Evolutionary conservation across 129 eudicot genomes (phyloP).

Genomic region (Pseudognaphalium luteoalbum): DNA sequence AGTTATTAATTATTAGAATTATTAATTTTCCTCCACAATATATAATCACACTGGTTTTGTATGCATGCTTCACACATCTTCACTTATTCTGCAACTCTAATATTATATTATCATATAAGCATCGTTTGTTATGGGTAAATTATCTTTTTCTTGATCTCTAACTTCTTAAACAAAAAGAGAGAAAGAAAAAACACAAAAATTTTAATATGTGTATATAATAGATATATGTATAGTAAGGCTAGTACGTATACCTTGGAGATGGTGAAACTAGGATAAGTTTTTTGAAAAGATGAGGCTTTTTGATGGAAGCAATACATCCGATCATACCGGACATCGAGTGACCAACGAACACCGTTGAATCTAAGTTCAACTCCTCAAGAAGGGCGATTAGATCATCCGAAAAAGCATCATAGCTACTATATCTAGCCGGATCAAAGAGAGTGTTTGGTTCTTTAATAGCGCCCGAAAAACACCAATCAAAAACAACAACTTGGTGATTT

Average conservation of each 20-base stretch:
- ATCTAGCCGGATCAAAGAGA: constrained; percentile 52
- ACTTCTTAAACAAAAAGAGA: no score
- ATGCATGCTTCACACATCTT: background rate
- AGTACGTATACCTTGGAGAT: constrained; percentile 67
- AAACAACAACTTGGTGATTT: constrained; percentile 48
- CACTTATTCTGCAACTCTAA: background rate
- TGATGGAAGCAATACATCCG: constrained; percentile 91
- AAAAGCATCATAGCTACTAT: constrained; percentile 58
- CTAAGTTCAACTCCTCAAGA: constrained; percentile 62
- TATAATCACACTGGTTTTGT: background rate
- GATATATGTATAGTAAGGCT: background rate
- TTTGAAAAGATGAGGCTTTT: constrained; percentile 73
- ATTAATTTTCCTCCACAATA: background rate
- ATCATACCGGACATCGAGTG: constrained; percentile 97
- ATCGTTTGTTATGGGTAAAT: no score
- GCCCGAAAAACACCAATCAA: constrained; percentile 89
- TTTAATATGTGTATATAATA: no score
- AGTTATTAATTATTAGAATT: no score
- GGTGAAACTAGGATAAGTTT: constrained; percentile 69
- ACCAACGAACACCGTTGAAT: constrained; percentile 57
- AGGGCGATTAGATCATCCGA: constrained; percentile 66
- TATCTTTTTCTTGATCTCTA: no score
- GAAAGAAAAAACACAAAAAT: no score
- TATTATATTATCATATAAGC: background rate
- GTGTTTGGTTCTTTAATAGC: constrained; percentile 55